Evolutionary conservation across 441 rosid genomes (phyloP), one percentile per base, ranked within the genome.

Genomic region (Rhodomyrtus psidioides): DNA sequence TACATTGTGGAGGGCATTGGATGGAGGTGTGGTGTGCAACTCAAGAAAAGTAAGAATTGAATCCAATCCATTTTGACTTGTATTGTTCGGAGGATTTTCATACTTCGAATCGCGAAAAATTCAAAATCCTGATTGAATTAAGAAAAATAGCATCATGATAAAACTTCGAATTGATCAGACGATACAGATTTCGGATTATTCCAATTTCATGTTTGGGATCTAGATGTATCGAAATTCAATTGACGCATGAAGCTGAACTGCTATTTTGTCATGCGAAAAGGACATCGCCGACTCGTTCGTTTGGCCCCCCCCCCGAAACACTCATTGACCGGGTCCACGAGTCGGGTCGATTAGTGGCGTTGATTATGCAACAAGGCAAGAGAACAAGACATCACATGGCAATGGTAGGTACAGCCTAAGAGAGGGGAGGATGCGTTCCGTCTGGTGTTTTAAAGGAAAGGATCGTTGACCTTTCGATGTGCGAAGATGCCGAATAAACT

Each of bases 231-330:
- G 7, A 0, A 21, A 34, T 70, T 19, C 46, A 0, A 62, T 1
- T 3, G 4, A 0, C 0, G 12, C 42, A 0, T 0, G 24, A 30
- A 1, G 0, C 0, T 9, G 9, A 23, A 0, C 7, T 0, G 4
- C 12, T 1, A 17, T 30, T 30, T 30, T 3, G 7, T 30, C 76
- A 8, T 9, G 76, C 1, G 13, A 57, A 16, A 54, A 17, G 23
- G 55, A 54, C 55, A 54, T 0, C 0, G 23, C 7, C 7, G 6
- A 10, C 27, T 9, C 14, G 27, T 24, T 24, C 19, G 19, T 53
- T 15, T 53, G n/a, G n/a, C n/a, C 19, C 2, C 55, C 6, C 17
- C 17, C 16, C 2, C 6, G 5, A 21, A 2, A 12, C 9, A 6
- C 26, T 39, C 16, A 4, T 39, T n/a, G 79, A 70, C 79, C 2